Evolutionary conservation across 768 basidiomycete species (phyloP), one percentile per base, ranked within the genome.

Genomic region (Pleurotus eryngii): DNA sequence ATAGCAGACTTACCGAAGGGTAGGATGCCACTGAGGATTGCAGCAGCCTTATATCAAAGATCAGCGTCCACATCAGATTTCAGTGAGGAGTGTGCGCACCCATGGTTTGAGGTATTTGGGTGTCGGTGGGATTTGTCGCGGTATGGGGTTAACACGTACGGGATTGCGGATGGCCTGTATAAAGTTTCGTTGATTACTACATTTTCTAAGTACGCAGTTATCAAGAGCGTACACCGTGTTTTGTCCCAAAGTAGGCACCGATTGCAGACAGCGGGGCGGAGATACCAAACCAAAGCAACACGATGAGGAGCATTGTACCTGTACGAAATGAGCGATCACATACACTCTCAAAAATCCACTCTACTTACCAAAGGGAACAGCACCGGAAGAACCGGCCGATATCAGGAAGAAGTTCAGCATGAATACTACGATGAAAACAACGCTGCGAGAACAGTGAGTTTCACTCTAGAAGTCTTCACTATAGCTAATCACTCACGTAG

Each of bases 331-430:
- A 56, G 20, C 4, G 12, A 37, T 57, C 24, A 49, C 9, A 47
- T 47, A 11, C 49, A n/a, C 38, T 55, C 15, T 27, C 17, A 11
- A 14, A 22, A 20, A 45, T 37, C 5, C 38, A 24, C n/a, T 9
- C 5, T 3, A 68, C 76, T 56, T 63, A 85, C 95, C 92, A 69
- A 98, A 96, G 3, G 96, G 96, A 43, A 99, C 93, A 9, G 96
- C 96, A 7, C 96, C 96, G 4, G 95, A 96, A 1, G 95, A 95
- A 3, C 86, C 86, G 14, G 90, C 88, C 2, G 81, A 74, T 57
- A 98, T 75, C 20, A 98, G 83, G 79, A 95, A 92, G 27, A 97
- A 77, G 67, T 98, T 92, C 57, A 98, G 81, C n/a, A 95, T 69
- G 74, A 95, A 95, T 49, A 98, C 87, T 57, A 93, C 67, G 18